Conservation (phyloP, 1,284 basidiomycete genomes). For the Malassezia yamatoensis region DNA sequence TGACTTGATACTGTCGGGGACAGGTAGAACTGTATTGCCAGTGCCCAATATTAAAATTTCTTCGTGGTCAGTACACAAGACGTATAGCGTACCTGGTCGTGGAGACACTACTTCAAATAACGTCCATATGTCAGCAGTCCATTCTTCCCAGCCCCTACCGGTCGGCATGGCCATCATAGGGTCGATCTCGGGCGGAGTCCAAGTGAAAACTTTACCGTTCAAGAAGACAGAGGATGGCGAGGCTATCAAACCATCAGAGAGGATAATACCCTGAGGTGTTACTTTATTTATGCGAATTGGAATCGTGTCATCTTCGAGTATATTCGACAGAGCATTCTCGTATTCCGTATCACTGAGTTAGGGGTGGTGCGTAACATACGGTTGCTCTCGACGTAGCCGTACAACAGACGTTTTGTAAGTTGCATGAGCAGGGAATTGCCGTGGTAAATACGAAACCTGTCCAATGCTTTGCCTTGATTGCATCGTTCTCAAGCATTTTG, state of each 20-base stretch:
- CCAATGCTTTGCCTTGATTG: too few relatives aligned
- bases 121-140: conserved; percentile 64
- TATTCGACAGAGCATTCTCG: conserved; percentile 6
- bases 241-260: conserved; percentile 58
- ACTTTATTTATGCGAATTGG: conserved; percentile 16
- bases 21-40: conserved; percentile 61
- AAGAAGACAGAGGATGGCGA: conserved; percentile 69
- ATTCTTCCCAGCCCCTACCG: conserved; percentile 51
- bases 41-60: conserved; percentile 83
- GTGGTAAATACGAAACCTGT: neutral
- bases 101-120: conserved; percentile 72
- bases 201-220: conserved; percentile 72
- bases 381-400: neutral
- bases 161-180: conserved; percentile 49
- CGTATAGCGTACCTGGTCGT: conserved; percentile 60
- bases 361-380: neutral
- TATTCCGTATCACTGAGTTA: neutral
- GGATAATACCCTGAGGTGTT: neutral
- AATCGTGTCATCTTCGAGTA: conserved; percentile 10
- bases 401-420: neutral
- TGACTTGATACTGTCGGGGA: conserved; percentile 60
- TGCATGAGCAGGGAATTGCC: neutral
- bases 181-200: conserved; percentile 64
- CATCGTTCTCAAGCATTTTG: too few relatives aligned
- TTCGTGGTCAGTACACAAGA: conserved; percentile 43